Percentiles rank a stretch among this genome's conserved stretches.
Evolutionary conservation across 2,329 filamentous ascomycete species (phyloP).

Genomic region (Cytospora chrysosperma): DNA sequence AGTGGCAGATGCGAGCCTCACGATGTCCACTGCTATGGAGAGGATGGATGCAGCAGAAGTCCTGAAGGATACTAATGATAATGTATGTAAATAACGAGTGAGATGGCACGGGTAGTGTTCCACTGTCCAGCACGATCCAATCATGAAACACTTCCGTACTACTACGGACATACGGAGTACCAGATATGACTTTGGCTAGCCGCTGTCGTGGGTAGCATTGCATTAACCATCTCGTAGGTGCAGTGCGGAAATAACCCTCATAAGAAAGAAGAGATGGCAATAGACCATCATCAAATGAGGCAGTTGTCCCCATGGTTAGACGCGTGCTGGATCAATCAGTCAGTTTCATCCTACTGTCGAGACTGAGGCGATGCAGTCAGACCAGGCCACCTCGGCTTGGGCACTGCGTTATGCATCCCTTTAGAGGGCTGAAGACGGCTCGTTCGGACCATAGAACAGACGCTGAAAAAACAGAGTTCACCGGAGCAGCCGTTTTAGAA

Average conservation of each 20-base stretch:
- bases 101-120: no score
- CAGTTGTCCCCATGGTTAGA: background rate
- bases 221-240: background rate
- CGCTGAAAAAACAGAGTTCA: background rate
- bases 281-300: background rate
- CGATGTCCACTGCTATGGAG: background rate
- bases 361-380: no score
- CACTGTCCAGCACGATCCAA: background rate
- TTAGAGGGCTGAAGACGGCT: background rate
- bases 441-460: background rate
- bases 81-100: background rate
- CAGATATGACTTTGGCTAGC: background rate
- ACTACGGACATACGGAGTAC: no score
- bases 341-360: no score
- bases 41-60: background rate
- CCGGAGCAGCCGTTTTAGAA: background rate
- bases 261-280: no score
- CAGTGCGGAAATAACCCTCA: no score
- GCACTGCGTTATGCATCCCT: background rate
- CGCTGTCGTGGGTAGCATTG: background rate
- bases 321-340: background rate
- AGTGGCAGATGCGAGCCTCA: background rate
- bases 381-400: background rate
- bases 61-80: background rate
- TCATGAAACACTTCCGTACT: background rate